Conservation (phyloP, 768 basidiomycete genomes). For the Dioszegia hungarica region DNA sequence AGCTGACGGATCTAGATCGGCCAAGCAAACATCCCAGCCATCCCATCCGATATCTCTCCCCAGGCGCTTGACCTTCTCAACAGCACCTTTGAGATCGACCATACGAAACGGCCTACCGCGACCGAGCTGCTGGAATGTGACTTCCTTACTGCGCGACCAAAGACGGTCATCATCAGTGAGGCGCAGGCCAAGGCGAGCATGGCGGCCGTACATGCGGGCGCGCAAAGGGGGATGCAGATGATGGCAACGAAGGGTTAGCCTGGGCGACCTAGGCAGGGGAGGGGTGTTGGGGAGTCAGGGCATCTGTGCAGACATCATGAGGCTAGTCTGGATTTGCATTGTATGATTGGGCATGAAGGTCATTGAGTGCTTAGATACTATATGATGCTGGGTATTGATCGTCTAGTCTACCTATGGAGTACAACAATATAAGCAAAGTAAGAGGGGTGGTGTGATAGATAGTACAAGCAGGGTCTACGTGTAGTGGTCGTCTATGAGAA, state of each 20-base stretch:
- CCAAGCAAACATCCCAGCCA: constrained; percentile 75
- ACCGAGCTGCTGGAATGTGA: constrained; percentile 66
- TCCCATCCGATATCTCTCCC: constrained; percentile 82
- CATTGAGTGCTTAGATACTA: no score
- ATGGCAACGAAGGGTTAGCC: constrained; percentile 6
- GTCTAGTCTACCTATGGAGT: no score
- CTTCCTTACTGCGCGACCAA: constrained; percentile 56
- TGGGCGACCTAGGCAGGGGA: no score
- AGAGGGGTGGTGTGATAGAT: no score
- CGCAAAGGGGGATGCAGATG: constrained; percentile 24
- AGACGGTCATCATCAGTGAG: constrained; percentile 6
- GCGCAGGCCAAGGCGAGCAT: constrained; percentile 27
- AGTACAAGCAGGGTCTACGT: no score
- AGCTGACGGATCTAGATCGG: constrained; percentile 65
- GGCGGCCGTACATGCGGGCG: constrained; percentile 18
- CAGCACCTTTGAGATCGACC: constrained; percentile 82
- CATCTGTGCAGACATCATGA: no score
- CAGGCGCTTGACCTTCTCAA: constrained; percentile 84
- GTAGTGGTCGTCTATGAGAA: constrained; percentile 85
- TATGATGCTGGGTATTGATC: no score
- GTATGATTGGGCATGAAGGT: no score
- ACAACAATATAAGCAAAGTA: no score
- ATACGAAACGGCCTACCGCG: constrained; percentile 73
- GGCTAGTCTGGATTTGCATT: no score
- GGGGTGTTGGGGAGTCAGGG: no score